phyloP scores from a whole-genome alignment of 179 eudicot genomes.

The Amaranthus tricolor region DNA sequence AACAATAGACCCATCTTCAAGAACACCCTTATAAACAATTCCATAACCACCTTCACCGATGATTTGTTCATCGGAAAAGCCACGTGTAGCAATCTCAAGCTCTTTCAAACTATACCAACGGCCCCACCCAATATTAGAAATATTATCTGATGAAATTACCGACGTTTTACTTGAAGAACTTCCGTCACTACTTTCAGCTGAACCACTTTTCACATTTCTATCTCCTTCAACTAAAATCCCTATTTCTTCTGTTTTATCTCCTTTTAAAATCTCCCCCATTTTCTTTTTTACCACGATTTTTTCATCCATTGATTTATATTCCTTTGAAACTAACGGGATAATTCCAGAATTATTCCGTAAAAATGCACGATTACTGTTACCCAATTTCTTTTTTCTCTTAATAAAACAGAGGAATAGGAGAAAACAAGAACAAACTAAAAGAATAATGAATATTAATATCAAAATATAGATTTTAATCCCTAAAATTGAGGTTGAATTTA shows the following conservation, averaged over 20 bases:
- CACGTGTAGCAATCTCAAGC: constrained; percentile 75
- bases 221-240: constrained; percentile 31
- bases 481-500: constrained; percentile 47
- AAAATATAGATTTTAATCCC: constrained; percentile 60
- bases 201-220: constrained; percentile 25
- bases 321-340: constrained; percentile 50
- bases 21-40: constrained; percentile 69
- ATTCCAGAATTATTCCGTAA: constrained; percentile 42
- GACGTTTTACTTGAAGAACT: constrained; percentile 45
- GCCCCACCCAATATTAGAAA: constrained; percentile 77
- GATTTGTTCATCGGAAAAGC: constrained; percentile 60
- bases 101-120: constrained; percentile 76
- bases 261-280: constrained; percentile 29
- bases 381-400: constrained; percentile 26
- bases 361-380: constrained; percentile 28
- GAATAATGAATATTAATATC: constrained; percentile 23
- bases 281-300: constrained; percentile 29
- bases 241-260: constrained; percentile 23
- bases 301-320: constrained; percentile 26
- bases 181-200: constrained; percentile 41
- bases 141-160: constrained; percentile 38
- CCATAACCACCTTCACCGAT: constrained; percentile 98
- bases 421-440: constrained; percentile 24
- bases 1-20: constrained; percentile 77
- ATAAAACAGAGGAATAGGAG: constrained; percentile 35